These are phyloP conservation scores for Stagonosporopsis vannaccii DNA, from an alignment of 2,329 filamentous ascomycete species.

Conservation along the genomic window DNA sequence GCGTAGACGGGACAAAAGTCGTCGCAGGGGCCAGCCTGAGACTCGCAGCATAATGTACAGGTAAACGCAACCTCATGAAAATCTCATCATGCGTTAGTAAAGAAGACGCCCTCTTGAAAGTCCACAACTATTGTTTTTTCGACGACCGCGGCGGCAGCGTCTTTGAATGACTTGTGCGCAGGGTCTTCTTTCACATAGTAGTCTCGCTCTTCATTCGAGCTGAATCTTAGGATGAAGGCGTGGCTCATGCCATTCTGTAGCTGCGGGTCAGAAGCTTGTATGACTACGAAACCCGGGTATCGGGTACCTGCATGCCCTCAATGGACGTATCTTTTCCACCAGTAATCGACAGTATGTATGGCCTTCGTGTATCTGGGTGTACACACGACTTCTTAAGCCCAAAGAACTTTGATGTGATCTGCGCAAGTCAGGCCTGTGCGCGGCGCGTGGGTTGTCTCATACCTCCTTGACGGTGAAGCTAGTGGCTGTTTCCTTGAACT, in stretches of 20 bases:
- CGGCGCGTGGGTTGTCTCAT: conserved; percentile 4
- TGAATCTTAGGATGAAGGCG: conserved; percentile 54
- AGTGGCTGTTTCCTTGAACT: conserved; percentile 41
- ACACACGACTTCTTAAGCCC: conserved; percentile 41
- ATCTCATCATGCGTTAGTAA: conserved; percentile 21
- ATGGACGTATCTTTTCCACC: conserved; percentile 46
- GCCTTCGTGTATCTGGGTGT: conserved; percentile 33
- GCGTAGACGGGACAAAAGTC: not conserved
- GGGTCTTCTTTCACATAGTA: conserved; percentile 55
- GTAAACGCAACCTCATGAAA: not conserved
- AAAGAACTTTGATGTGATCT: conserved; percentile 43
- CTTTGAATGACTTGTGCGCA: conserved; percentile 50
- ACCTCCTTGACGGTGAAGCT: conserved; percentile 41
- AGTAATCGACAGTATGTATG: conserved; percentile 41
- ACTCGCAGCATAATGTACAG: not conserved
- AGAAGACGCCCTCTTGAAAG: conserved; percentile 47
- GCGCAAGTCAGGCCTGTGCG: conserved; percentile 15
- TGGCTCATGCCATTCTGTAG: conserved; percentile 55
- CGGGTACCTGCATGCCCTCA: conserved; percentile 42
- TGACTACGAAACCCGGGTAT: conserved; percentile 2
- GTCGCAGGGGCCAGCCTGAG: not conserved
- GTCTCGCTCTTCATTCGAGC: conserved; percentile 50
- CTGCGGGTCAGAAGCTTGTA: conserved; percentile 56
- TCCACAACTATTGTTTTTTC: conserved; percentile 54
- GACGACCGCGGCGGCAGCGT: conserved; percentile 40